Evolutionary conservation across 73 alveolate genomes (phyloP).

Genomic region (Uronychia binucleata): DNA sequence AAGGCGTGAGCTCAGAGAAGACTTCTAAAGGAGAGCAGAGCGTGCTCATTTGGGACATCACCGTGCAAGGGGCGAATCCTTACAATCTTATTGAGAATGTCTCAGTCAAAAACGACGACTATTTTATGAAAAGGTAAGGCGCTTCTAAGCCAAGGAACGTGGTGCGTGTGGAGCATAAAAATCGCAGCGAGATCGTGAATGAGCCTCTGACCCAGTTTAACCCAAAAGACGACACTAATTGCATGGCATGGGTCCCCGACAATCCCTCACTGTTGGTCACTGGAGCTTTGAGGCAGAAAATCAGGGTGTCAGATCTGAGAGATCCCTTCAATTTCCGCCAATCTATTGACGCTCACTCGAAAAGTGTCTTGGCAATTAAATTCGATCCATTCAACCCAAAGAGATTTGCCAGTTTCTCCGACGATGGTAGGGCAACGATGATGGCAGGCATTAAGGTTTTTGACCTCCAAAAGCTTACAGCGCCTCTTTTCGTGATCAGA

Average conservation of each 20-base stretch:
- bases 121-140: neutral
- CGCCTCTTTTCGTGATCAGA: neutral
- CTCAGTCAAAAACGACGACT: neutral
- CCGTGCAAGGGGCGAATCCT: neutral
- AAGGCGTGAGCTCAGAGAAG: neutral
- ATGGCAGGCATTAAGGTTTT: neutral
- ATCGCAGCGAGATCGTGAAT: neutral
- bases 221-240: neutral
- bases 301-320: neutral
- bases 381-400: neutral
- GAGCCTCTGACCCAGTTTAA: neutral
- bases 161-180: neutral
- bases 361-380: neutral
- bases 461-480: neutral
- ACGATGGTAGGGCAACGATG: neutral
- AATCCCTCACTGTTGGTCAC: neutral
- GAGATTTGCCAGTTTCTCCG: neutral
- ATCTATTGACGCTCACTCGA: neutral
- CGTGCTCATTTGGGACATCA: neutral
- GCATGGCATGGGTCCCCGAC: neutral
- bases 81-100: neutral
- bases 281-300: neutral
- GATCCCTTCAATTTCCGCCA: neutral
- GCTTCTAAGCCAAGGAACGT: neutral
- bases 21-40: neutral